Base-by-base conservation (phyloP, 2,329 filamentous ascomycete genomes). In the Daldinia eschscholtzii region DNA sequence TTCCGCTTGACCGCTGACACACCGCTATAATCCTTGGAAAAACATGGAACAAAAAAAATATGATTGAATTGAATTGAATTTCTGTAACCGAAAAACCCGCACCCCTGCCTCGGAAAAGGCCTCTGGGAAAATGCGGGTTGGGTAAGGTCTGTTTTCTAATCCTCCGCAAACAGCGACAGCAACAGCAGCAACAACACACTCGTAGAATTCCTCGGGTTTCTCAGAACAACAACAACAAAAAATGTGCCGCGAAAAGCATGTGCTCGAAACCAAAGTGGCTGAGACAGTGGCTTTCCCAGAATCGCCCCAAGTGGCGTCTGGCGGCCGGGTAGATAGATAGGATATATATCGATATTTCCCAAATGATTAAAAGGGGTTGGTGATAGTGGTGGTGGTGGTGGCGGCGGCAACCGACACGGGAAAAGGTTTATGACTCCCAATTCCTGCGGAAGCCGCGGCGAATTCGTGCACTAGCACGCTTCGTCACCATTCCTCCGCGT, bases 61-160 rank as follows among this genome's bases (percentile, higher is more conserved):
- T 2, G 10, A 37, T 30, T 30, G 30, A 35, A 35, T 35, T 35
- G 3, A 9, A 35, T 35, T 35, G 33, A 35, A 35, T 35, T 35
- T 35, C 33, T 35, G 7, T 7, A 55, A 55, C 52, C 52, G 52
- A 55, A 55, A 37, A 37, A 30, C 52, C 20, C 59, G 57, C 58
- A 67, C 44, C 64, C 64, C 64, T 63, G 64, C 64, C 55, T 53
- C 13, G 46, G 58, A 46, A 58, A 59, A 64, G 57, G 60, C 65
- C 65, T 64, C 57, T 67, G 57, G 65, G 65, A 39, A 13, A 55
- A 55, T 35, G 52, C 30, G 33, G 52, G 52, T 55, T 55, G 52
- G 52, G 52, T 55, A 37, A 39, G 30, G 48, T 52, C 7, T 39
- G 4, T 13, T 15, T 39, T 15, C 35, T 46, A 48, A 30, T 35